Evolutionary conservation across 306 rosid genomes (phyloP), one percentile per base, ranked within the genome.

Genomic region (Vigna radiata): DNA sequence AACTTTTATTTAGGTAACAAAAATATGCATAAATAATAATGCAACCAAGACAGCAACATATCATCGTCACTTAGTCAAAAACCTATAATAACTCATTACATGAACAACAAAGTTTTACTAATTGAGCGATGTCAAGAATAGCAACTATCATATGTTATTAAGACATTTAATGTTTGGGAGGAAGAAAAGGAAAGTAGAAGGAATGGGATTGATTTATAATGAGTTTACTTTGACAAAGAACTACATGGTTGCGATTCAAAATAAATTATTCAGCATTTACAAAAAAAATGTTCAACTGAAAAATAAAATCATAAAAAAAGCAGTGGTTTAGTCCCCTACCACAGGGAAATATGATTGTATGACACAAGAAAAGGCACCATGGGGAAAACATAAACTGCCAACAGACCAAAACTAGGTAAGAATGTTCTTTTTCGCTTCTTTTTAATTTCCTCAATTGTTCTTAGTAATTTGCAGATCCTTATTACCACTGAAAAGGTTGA

Each of bases 151-250:
- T n/a, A 70, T 59, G 52, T 60, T 27, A 19, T 44, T 63, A 72
- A 55, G 36, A 54, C 7, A 18, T 64, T 44, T 13, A 17, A 29
- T 43, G 25, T 36, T 65, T 63, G 52, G 21, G 58, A 53, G 58
- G 70, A 66, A 44, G 17, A 39, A 46, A 49, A 17, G 39, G 39
- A 41, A 23, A 18, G 15, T n/a, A 16, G 8, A 67, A 25, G 17
- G 27, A 52, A 55, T 16, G 68, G 31, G 7, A 27, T 55, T 6
- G 8, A 47, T 47, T 44, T 50, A 39, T 15, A 58, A 37, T 66
- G 53, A 74, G 64, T 43, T 46, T 52, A 73, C 69, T 64, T 29
- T 61, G 70, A 29, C 43, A 18, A 36, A 50, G 64, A 60, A 64
- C 36, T 21, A 49, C 67, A 39, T n/a, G 13, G 54, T 49, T 25